Evolutionary conservation across 306 rosid species (phyloP).

Genomic region (Lathyrus aphaca): DNA sequence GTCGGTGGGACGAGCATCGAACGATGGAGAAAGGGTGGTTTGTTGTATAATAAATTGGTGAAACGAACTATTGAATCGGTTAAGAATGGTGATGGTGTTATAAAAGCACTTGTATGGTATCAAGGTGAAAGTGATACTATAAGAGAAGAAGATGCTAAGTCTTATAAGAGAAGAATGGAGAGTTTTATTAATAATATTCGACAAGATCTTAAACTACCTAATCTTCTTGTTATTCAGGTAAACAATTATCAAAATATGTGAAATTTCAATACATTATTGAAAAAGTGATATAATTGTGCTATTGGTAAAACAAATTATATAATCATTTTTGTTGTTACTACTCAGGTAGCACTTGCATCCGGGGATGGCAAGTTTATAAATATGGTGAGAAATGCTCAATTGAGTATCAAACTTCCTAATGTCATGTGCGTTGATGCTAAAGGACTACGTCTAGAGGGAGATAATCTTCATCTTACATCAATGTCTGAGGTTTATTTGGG

Average conservation of each 20-base stretch:
- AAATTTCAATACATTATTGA: no score
- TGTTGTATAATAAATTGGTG: conserved; percentile 47
- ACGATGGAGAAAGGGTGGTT: conserved; percentile 55
- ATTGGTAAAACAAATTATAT: no score
- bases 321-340: no score
- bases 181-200: conserved; percentile 48
- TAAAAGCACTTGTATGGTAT: conserved; percentile 60
- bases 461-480: conserved; percentile 62
- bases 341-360: conserved; percentile 65
- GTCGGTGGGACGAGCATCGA: conserved; percentile 58
- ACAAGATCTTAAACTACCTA: conserved; percentile 45
- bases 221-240: conserved; percentile 54
- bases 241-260: no score
- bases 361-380: conserved; percentile 61
- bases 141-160: conserved; percentile 44
- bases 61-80: conserved; percentile 39
- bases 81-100: conserved; percentile 36
- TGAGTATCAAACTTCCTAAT: conserved; percentile 40
- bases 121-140: conserved; percentile 73
- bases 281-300: no score
- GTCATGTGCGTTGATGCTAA: conserved; percentile 59
- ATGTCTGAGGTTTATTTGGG: conserved; percentile 57
- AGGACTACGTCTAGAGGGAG: conserved; percentile 46
- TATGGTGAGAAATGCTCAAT: conserved; percentile 61
- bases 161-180: conserved; percentile 47